Base-by-base conservation (phyloP, 176 grass and related monocot species). In the Canna indica region DNA sequence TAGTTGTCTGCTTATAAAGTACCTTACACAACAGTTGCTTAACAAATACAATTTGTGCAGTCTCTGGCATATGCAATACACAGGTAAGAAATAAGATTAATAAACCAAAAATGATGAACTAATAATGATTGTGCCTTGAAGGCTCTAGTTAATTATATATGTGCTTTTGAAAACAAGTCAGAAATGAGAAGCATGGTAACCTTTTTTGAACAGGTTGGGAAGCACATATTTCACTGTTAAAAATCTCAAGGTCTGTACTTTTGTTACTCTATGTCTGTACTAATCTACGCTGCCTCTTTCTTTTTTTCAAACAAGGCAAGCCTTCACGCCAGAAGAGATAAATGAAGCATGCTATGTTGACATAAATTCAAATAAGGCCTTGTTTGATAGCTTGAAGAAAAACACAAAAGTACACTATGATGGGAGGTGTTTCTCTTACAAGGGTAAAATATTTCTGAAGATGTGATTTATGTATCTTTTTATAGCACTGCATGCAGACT, bases 261-360 rank as follows among this genome's bases (percentile, higher is more conserved):
- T 14, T 29, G 11, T 32, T 33, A n/a, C 36, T 25, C 8, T 60
- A 14, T 9, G 4, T 10, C 20, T 60, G 30, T 62, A 60, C 64
- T 69, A 26, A 47, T 41, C 62, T 79, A 72, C 71, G 4, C 33
- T 59, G 10, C 16, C 82, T 71, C 69, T 70, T 54, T 70, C 20
- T 34, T n/a, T 70, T 67, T 85, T 74, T 64, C 80, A 99, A 90
- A 99, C 84, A 42, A 90, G 95, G 64, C 78, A 67, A 41, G 75
- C 95, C 73, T 82, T 88, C 47, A 94, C 95, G 47, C 79, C 80
- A 30, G 85, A 88, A 64, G 80, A 99, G 45, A 99, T 99, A 80
- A 90, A 93, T 84, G 89, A 99, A 68, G 26, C 69, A 53, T 90
- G 84, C 14, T 93, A 93, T 74, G 95, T 99, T n/a, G 86, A 93